Percentiles rank a stretch among this genome's conserved stretches.
Conservation (phyloP, 2,329 filamentous ascomycete genomes). For the Cladophialophora carrionii region DNA sequence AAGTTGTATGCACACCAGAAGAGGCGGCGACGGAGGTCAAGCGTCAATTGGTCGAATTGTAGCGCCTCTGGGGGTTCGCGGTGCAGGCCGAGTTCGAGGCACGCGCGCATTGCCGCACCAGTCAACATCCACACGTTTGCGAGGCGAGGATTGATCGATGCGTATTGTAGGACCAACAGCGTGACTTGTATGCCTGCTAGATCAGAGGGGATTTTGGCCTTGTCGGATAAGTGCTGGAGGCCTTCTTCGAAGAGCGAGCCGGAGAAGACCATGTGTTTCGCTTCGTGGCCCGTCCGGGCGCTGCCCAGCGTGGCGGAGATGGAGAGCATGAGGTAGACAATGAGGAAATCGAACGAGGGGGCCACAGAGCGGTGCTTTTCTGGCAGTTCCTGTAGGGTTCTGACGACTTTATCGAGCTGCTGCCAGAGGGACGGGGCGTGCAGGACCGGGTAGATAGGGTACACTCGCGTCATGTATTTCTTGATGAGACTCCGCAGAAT, state of each 20-base stretch:
- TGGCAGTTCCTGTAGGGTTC: conserved; percentile 35
- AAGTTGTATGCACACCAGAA: conserved; percentile 41
- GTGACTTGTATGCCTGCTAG: conserved; percentile 40
- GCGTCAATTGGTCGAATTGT: conserved; percentile 36
- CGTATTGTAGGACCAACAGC: conserved; percentile 39
- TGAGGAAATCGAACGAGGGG: conserved; percentile 42
- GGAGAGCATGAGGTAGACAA: conserved; percentile 43
- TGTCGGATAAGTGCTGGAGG: conserved; percentile 42
- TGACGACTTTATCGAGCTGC: conserved; percentile 39
- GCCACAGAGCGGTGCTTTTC: conserved; percentile 33
- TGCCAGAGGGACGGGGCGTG: conserved; percentile 40
- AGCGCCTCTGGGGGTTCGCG: conserved; percentile 37
- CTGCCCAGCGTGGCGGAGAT: conserved; percentile 42
- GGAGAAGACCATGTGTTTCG: conserved; percentile 42
- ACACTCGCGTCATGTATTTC: conserved; percentile 42
- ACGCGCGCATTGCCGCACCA: conserved; percentile 40
- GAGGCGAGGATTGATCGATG: conserved; percentile 39
- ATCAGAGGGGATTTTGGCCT: conserved; percentile 40
- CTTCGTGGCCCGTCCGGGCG: conserved; percentile 42
- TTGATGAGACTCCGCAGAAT: conserved; percentile 40
- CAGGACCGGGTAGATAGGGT: conserved; percentile 41
- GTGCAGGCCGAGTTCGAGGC: conserved; percentile 40
- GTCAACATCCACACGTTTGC: conserved; percentile 41
- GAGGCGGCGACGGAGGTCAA: conserved; percentile 39
- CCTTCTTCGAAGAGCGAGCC: conserved; percentile 43